Base-by-base conservation (phyloP, 1,284 basidiomycete species). In the Ceratobasidium theobromae region DNA sequence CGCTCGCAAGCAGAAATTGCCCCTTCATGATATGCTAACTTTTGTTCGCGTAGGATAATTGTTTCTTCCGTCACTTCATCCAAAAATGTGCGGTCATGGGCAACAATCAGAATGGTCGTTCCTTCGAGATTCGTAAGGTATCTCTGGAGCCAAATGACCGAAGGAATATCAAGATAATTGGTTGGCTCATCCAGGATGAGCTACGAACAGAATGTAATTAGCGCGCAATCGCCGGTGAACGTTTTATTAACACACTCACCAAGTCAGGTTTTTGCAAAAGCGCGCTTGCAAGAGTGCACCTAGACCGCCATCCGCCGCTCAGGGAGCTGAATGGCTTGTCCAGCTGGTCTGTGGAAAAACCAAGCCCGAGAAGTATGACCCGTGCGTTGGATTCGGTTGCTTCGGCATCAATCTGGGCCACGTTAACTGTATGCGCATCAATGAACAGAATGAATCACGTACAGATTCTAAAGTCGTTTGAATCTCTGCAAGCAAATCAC, bases 11-110 rank as follows among this genome's bases (percentile, higher is more conserved):
- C 79, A n/a, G 82, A 79, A 21, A 85, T 80, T 53, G 81, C 84
- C 21, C 88, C 87, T 48, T 82, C 79, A 73, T 86, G 87, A 70
- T 88, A 86, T 11, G 77, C 74, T 1, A 92, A 78, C 16, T 75
- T 78, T 64, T 80, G 77, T 65, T 86, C 78, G 23, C 85, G 82
- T 40, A 91, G 79, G 18, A 86, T 79, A 65, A 91, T 83, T 0
- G 85, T 83, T 72, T 89, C 86, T n/a, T 88, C 82, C 0, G 83
- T 82, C 46, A 89, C 80, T 23, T 78, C 76, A 71, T 89, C 84
- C 21, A 88, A 76, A 72, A 92, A 91, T 30, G 82, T 82, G 52
- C 85, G 84, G 72, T 91, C 89, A 74, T 91, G 89, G 0, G 87
- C 85, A 25, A 87, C 77, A 62, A 80, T 76, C 28, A 91, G 79